These are phyloP conservation scores for Aureobasidium subglaciale DNA, from an alignment of 2,329 filamentous ascomycete genomes.

Conservation along the genomic window DNA sequence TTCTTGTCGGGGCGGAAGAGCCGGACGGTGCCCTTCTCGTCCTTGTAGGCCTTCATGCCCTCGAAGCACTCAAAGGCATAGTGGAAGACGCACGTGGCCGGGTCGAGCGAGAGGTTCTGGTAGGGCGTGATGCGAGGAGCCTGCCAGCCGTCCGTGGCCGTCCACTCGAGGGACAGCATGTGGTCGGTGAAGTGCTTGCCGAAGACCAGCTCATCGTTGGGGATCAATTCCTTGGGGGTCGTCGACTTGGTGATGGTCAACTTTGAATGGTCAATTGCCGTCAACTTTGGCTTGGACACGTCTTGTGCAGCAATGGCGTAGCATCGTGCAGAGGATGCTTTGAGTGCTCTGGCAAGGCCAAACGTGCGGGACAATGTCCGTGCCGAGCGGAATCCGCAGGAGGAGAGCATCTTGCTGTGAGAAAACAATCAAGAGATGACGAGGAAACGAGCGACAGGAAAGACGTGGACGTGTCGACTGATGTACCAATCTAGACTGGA, in stretches of 20 bases:
- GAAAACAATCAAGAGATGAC: no score
- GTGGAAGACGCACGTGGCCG: constrained; percentile 94
- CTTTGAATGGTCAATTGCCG: constrained; percentile 68
- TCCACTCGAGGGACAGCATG: constrained; percentile 96
- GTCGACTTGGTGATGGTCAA: constrained; percentile 68
- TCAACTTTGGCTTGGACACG: constrained; percentile 46
- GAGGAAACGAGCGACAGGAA: neutral
- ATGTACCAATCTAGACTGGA: neutral
- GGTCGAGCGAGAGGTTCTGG: constrained; percentile 94
- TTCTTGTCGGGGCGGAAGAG: constrained; percentile 94
- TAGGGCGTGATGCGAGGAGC: constrained; percentile 81
- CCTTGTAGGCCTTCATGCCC: constrained; percentile 99
- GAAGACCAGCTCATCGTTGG: constrained; percentile 79
- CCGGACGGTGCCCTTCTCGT: constrained; percentile 67
- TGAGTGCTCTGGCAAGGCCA: neutral
- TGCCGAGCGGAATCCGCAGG: constrained; percentile 21
- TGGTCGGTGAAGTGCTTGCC: constrained; percentile 92
- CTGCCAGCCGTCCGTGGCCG: constrained; percentile 73
- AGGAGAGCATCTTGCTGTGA: constrained; percentile 13
- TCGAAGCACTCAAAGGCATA: constrained; percentile 98
- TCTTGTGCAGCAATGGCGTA: constrained; percentile 46
- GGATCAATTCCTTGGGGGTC: constrained; percentile 64
- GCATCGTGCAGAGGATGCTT: neutral
- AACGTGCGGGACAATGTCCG: constrained; percentile 4
- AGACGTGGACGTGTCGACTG: no score